Evolutionary conservation across 1,139 yeast genomes (phyloP).

Genomic region (Meyerozyma smithsonii): DNA sequence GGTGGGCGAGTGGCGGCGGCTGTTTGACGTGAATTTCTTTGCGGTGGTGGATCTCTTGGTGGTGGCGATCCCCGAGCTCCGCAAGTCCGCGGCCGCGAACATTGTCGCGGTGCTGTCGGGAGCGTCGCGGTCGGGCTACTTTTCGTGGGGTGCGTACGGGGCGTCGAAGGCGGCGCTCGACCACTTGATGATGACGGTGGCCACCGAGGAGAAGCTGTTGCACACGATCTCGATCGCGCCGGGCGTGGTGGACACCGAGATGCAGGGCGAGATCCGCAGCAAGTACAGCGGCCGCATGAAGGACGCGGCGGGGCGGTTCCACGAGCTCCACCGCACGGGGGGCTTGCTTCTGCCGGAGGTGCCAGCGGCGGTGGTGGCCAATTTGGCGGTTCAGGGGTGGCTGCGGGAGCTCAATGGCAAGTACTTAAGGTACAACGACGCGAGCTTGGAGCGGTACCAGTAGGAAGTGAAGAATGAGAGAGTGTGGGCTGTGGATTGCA

Average conservation of each 20-base stretch:
- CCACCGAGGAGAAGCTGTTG: slow-evolving; percentile 60
- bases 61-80: slow-evolving; percentile 54
- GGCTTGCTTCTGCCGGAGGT: slow-evolving; percentile 59
- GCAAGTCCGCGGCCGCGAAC: slow-evolving; percentile 47
- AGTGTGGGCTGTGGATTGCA: not conserved
- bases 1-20: slow-evolving; percentile 53
- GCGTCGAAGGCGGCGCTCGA: slow-evolving; percentile 86
- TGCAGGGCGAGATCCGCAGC: slow-evolving; percentile 78
- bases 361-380: slow-evolving; percentile 67
- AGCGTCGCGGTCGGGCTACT: slow-evolving; percentile 58
- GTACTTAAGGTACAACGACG: slow-evolving; percentile 59
- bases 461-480: not conserved
- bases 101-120: slow-evolving; percentile 82
- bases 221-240: slow-evolving; percentile 76
- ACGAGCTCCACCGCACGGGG: slow-evolving; percentile 50
- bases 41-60: slow-evolving; percentile 64
- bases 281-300: slow-evolving; percentile 53
- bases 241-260: slow-evolving; percentile 85
- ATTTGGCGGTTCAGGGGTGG: slow-evolving; percentile 59
- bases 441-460: slow-evolving; percentile 16
- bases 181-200: slow-evolving; percentile 62
- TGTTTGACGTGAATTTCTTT: slow-evolving; percentile 76
- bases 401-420: slow-evolving; percentile 52
- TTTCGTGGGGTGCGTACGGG: slow-evolving; percentile 89
- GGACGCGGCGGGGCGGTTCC: slow-evolving; percentile 51